Conservation (phyloP, 179 eudicot genomes). For the Amaranthus tricolor region DNA sequence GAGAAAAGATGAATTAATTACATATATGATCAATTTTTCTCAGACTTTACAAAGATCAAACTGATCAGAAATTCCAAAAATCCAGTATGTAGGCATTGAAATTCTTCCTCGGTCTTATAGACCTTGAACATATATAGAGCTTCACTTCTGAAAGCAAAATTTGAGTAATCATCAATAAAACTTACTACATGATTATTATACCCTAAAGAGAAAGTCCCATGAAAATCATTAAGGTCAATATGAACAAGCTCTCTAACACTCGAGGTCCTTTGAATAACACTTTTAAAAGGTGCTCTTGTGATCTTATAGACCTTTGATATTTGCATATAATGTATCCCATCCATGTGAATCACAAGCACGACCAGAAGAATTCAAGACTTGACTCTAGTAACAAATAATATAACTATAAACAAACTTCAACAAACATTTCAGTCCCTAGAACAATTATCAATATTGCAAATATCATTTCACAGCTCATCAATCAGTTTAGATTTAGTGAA, state of each 20-base stretch:
- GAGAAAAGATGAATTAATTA: too few relatives aligned
- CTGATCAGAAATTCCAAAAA: neutral
- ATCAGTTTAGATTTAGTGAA: conserved; percentile 5
- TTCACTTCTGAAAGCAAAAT: too few relatives aligned
- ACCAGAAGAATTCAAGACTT: neutral
- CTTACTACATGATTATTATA: too few relatives aligned
- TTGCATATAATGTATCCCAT: neutral
- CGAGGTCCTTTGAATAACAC: neutral
- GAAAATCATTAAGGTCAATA: neutral
- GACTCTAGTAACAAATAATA: neutral
- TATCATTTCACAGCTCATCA: neutral
- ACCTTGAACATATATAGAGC: too few relatives aligned
- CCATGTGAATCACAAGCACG: neutral
- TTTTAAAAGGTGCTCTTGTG: neutral
- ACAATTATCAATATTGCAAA: neutral
- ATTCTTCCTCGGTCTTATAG: too few relatives aligned
- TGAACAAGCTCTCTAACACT: too few relatives aligned
- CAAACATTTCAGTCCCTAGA: neutral
- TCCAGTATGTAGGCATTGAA: too few relatives aligned
- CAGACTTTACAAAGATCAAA: neutral
- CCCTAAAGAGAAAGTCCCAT: neutral
- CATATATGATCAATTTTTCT: neutral
- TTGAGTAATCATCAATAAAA: too few relatives aligned
- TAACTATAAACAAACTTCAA: neutral
- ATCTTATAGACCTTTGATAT: neutral